Evolutionary conservation across 805 yeast species (phyloP), one percentile per base, ranked within the genome.

Genomic region (Kluyveromyces lactis): DNA sequence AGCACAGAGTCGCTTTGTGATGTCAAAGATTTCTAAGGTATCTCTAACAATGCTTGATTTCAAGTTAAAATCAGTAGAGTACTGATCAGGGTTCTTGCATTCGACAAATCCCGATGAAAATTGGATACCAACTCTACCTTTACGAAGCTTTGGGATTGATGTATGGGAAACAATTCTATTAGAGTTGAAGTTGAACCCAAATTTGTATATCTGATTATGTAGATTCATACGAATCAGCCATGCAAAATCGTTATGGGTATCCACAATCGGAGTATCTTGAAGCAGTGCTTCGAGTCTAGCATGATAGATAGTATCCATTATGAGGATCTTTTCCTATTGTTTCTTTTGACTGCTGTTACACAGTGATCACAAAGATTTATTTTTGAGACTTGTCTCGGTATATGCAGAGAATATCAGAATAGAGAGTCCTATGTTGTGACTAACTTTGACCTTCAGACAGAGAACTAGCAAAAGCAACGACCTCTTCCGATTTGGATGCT

Each of bases 11-110:
- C 78, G 56, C 45, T 66, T 66, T 4, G 68, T 63, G 4, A 72
- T 70, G 50, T 73, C 79, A 31, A 73, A 70, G 48, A 71, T 77
- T 46, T 73, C 79, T 45, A 73, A 36, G 1, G 78, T 72, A 50
- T 73, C 78, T 44, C 78, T 55, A 2, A 73, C 77, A 3, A 67
- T 66, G 31, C 60, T 53, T 42, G 63, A 68, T 23, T 67, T 58
- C 42, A 53, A 53, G 50, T 71, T 67, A 55, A 72, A 73, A 46
- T 72, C 72, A 35, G 62, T 63, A 38, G 64, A 69, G 4, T 64
- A 49, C 34, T 53, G 53, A 42, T 62, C 64, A n/a, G 51, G 53
- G 37, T 69, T 68, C 38, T 56, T 58, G 46, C 73, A 69, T 45
- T 70, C 75, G 32, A 71, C 67, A 53, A 55, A 73, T 33, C 72